Evolutionary conservation across 164 flowering plant species (phyloP), one percentile per base, ranked within the genome.

Genomic region (Piper longum): DNA sequence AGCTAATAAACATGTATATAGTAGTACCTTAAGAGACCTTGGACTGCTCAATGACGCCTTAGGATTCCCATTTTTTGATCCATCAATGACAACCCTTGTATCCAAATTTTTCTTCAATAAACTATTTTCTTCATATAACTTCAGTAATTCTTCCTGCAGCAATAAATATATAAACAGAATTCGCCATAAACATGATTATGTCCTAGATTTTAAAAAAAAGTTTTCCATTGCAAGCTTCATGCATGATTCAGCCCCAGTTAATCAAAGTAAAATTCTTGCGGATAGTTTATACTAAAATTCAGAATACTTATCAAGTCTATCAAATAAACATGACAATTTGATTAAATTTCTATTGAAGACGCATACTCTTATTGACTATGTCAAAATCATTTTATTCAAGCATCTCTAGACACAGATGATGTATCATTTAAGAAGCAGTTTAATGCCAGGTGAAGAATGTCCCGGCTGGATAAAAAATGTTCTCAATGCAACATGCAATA

Each of bases 101-200:
- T 78, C 80, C 65, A 88, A 71, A 60, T 70, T 88, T 68, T 80
- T 83, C 66, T 79, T 88, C 73, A 95, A 60, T 16, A 79, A 78
- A 48, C 79, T 78, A 74, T 87, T 84, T 75, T 91, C 97, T 75
- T 74, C 80, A 66, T 76, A 73, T 77, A 95, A 68, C 73, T 84
- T 75, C 54, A 71, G 74, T 59, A 95, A 82, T 40, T 76, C 84
- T 71, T 82, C 93, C 99, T 95, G 85, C 44, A 48, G 40, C 48
- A 48, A 14, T 16, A 4, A 58, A 44, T 44, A 45, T 18, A 64
- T 16, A 44, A 65, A 18, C n/a, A 43, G 14, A 11, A 48, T 9
- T 48, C 0, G 9, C 52, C 9, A 48, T 3, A 2, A 48, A 5
- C 14, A 48, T 12, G 14, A 48, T 9, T 14, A 48, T 48, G 14